Base-by-base conservation (phyloP, 2,329 filamentous ascomycete genomes). In the Phialophora chinensis region DNA sequence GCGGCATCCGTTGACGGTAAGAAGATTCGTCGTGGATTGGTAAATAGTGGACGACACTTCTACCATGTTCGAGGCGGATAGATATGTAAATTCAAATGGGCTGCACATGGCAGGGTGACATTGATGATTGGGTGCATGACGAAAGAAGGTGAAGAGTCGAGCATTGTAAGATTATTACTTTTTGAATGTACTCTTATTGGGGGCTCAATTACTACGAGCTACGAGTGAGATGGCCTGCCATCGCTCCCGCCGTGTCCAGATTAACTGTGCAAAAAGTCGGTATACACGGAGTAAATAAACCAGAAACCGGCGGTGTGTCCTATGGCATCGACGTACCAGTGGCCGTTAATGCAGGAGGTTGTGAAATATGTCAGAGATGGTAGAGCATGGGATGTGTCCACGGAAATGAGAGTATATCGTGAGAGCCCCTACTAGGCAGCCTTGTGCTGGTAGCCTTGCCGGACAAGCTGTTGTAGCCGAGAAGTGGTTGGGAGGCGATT, bases 361-460 rank as follows among this genome's bases (percentile, higher is more conserved):
- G 14, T n/a, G 5, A 44, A 8, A 8, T 17, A 44, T 17, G 12
- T 42, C 17, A 44, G 38, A 8, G 17, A n/a, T n/a, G 2, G 5
- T 20, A 44, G 17, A n/a, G 14, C 14, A 42, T 17, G 12, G 38
- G 0, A 6, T n/a, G 38, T 44, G 38, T 44, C 17, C 4, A n/a
- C 38, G 2, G 38, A 44, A 3, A 44, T 5, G 17, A 20, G 6
- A n/a, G 17, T n/a, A 17, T 14, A n/a, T n/a, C 17, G 14, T 20
- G 38, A 44, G n/a, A n/a, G 3, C 14, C 38, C 1, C 17, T 42
- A 17, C 14, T 6, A 2, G 10, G 10, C 4, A 35, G 33, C 33
- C 33, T 35, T 35, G 11, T 10, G 10, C 33, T 4, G 33, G 23
- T 42, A 59, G 56, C 56, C 56, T 59, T 31, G 57, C 57, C 11